Base-by-base conservation (phyloP, 23 red algal species). In the Gracilaria gracilis region DNA sequence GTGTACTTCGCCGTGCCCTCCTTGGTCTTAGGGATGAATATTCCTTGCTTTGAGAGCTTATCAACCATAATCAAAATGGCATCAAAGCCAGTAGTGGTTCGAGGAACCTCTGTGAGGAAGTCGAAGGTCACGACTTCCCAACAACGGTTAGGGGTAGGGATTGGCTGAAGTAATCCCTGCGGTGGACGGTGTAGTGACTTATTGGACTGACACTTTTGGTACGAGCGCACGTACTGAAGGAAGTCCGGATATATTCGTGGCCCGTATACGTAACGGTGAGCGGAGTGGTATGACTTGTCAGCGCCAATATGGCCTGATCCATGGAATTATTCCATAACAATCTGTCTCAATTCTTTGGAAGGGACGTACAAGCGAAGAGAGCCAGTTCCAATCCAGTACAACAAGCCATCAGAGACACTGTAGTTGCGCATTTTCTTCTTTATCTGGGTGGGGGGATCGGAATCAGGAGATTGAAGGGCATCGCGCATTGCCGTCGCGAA, bases 61-160 rank as follows among this genome's bases (percentile, higher is more conserved):
- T 76, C 70, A 21, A 78, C 37, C 14, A 78, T 0, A 23, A 77
- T 17, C 7, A 78, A 14, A 6, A 78, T 62, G 40, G 85, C 38
- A 59, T 78, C 64, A 17, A 33, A 21, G 11, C 28, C n/a, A n/a
- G n/a, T 15, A 33, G 39, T 21, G 11, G 59, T 19, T 8, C 7
- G 69, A 27, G 83, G 83, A 23, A 73, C 15, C 47, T 73, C 61
- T 61, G 80, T 25, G 5, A 87, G 29, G 70, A 87, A 87, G 61
- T 87, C 83, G 21, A 53, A 53, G 13, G 61, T 87, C 24, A 87
- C 51, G 24, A 87, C 46, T 21, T 87, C 37, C 83, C 62, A 87
- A 74, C 39, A 73, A 36, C 42, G 15, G 25, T 50, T 54, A 7
- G 83, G 83, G 13, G 70, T 42, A 71, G 32, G 25, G 25, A 72